Base-by-base conservation (phyloP, 129 eudicot genomes). In the Artemisia annua region DNA sequence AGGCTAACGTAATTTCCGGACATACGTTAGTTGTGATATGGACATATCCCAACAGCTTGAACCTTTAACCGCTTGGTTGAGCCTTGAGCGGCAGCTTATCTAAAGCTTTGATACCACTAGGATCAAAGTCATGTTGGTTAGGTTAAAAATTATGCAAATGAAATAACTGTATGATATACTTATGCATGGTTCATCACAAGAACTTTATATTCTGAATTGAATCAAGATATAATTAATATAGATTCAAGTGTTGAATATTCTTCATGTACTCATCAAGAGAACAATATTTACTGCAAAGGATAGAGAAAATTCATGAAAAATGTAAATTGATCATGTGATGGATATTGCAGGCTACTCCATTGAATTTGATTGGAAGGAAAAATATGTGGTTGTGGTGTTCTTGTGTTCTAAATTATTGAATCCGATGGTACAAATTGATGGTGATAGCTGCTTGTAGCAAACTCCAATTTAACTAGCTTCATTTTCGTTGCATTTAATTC, bases 391-490 rank as follows among this genome's bases (percentile, higher is more conserved):
- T 71, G 73, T 78, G 62, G 72, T 71, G 72, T 64, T 53, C 30
- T 71, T 62, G 26, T 72, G 68, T 57, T 71, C 46, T 48, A 71
- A 46, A 78, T 78, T 78, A 78, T 78, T 71, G 82, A 48, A 43
- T 73, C 78, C 67, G 51, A n/a, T 16, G 53, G 77, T 78, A 78
- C 82, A 13, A 55, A 55, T 48, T 78, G 82, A 78, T 71, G 78
- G 78, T 64, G 82, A 78, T 78, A 26, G 82, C 73, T 70, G 77
- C 50, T 77, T 70, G 61, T 78, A 52, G 46, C 44, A 71, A 71
- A 43, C 51, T 78, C 62, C 73, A 71, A 63, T 30, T 0, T 39
- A 7, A 7, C 77, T 18, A 53, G 67, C 61, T 70, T 35, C 76
- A 35, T 58, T n/a, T n/a, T n/a, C n/a, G n/a, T n/a, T 12, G 48